Base-by-base conservation (phyloP, 257 asterid genomes). In the Nicotiana paniculata region DNA sequence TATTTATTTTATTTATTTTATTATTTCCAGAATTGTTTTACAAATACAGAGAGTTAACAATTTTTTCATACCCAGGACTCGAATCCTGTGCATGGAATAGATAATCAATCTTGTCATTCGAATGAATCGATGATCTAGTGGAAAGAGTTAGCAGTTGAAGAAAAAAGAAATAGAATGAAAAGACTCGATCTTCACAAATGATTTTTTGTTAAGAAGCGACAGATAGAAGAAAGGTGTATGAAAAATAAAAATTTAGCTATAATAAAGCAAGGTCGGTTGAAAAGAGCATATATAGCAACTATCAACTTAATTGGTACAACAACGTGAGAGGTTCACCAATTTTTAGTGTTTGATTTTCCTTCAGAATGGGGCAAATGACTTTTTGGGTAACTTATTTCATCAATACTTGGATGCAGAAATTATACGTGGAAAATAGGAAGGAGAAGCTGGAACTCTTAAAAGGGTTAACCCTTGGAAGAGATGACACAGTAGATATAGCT, bases 381-480 rank as follows among this genome's bases (percentile, higher is more conserved):
- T 32, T 32, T 32, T 30, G 33, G 33, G 33, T 30, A 30, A 2
- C 33, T 30, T 3, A 30, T 30, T 30, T 30, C 2, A 32, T 32
- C 35, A 32, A 79, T 68, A 35, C 37, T 32, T 83, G 69, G 77
- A 21, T 85, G 39, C 94, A 94, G 97, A 92, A 86, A 91, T 81
- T 93, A 63, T 87, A 85, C 79, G 74, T 84, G 18, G 89, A 88
- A 81, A 90, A 93, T 72, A 91, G 90, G 87, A 85, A 84, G 84
- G 97, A 93, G 87, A 91, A 92, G 86, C 16, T 89, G 87, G 93
- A 91, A 81, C 91, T 94, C 28, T 90, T 94, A 83, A 75, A 84
- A 79, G 98, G 89, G 12, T 80, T 94, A 85, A 94, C 86, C 24
- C 67, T 92, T 39, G 97, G 93, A 63, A 72, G 26, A 4, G 88